These are phyloP conservation scores for Pyrus pyrifolia DNA, from an alignment of 306 rosid genomes.

Conservation along the genomic window DNA sequence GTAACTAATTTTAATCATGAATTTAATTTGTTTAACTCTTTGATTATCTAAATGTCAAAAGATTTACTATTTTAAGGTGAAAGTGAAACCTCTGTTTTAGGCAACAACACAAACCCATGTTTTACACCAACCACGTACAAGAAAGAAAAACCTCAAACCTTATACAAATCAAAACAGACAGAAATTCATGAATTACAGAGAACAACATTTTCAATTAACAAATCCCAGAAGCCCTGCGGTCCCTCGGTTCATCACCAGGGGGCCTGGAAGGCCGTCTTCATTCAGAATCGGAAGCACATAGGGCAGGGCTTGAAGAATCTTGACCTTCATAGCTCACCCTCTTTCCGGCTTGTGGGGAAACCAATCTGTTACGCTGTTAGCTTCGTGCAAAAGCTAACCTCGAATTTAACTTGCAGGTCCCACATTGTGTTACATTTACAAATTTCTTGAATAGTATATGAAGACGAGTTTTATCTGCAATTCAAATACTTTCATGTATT, in stretches of 20 bases:
- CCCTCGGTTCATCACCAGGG: background rate
- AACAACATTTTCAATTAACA: background rate
- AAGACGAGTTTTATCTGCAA: background rate
- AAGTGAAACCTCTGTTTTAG: constrained; percentile 1
- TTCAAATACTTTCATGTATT: background rate
- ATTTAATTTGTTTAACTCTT: background rate
- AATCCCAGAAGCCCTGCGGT: constrained; percentile 2
- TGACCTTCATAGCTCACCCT: background rate
- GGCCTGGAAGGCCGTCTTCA: background rate
- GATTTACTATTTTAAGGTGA: background rate
- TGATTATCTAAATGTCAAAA: background rate
- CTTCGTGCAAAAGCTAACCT: background rate
- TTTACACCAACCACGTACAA: background rate
- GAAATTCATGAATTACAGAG: background rate
- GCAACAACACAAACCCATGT: background rate
- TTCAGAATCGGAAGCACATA: constrained; percentile 5
- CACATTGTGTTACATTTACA: background rate
- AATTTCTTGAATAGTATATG: background rate
- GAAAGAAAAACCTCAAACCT: background rate
- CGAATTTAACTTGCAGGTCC: constrained; percentile 3
- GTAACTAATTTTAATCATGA: background rate
- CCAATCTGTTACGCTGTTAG: background rate
- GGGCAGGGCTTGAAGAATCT: constrained; percentile 5
- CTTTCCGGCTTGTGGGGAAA: background rate
- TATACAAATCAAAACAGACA: background rate